phyloP scores from a whole-genome alignment of 1,284 basidiomycete species.

The Marasmius tenuissimus region DNA sequence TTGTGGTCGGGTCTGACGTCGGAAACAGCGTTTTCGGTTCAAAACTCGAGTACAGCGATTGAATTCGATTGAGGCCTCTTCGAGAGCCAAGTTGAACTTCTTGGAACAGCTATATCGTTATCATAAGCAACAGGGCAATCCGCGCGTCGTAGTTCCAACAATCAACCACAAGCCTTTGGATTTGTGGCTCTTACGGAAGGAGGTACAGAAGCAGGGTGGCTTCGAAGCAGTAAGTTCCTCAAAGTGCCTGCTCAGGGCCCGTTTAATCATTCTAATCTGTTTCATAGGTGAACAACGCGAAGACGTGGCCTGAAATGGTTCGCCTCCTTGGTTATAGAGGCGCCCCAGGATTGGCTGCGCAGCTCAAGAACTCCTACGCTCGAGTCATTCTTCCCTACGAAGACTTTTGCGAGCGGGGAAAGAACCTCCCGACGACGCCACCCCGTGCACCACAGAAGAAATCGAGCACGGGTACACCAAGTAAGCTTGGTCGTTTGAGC shows the following conservation, averaged over 20 bases:
- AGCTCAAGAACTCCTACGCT: conserved; percentile 88
- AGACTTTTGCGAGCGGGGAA: conserved; percentile 79
- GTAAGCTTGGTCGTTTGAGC: conserved; percentile 40
- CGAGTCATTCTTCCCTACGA: conserved; percentile 95
- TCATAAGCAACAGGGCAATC: conserved; percentile 87
- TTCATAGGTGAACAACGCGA: conserved; percentile 69
- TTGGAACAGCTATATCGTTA: conserved; percentile 94
- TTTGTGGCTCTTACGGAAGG: conserved; percentile 90
- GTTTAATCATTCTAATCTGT: conserved; percentile 13
- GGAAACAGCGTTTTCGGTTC: conserved; percentile 81
- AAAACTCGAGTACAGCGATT: conserved; percentile 93
- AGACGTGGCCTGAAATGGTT: conserved; percentile 88
- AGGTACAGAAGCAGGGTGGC: conserved; percentile 87
- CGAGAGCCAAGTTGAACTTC: conserved; percentile 95
- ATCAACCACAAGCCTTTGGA: conserved; percentile 93
- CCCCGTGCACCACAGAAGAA: conserved; percentile 35
- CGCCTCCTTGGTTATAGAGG: conserved; percentile 80
- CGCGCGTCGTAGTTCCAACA: conserved; percentile 85
- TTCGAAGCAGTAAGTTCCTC: conserved; percentile 69
- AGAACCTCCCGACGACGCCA: conserved; percentile 56
- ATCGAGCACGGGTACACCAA: conserved; percentile 6
- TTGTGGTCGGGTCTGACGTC: conserved; percentile 25
- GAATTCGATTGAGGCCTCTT: conserved; percentile 97
- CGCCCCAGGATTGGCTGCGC: conserved; percentile 80
- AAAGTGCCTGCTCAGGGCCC: conserved; percentile 20